These are phyloP conservation scores for Gossypium stocksii DNA, from an alignment of 345 rosid genomes.

Conservation along the genomic window DNA sequence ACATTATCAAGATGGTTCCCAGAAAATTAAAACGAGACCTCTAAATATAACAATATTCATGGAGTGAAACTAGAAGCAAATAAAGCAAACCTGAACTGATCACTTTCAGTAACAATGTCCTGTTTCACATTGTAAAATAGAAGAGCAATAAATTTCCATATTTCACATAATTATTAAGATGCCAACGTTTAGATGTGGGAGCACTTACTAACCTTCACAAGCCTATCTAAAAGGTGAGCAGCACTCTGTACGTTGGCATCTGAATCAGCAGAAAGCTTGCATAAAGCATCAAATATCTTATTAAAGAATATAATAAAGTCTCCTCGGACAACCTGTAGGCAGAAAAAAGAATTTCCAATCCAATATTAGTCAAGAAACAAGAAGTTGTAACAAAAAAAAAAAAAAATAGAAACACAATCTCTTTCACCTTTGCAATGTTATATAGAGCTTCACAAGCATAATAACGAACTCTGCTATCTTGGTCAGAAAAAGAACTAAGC, in stretches of 20 bases:
- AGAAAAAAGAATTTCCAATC: slow-evolving; percentile 20
- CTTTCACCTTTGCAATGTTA: slow-evolving; percentile 88
- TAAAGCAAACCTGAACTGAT: slow-evolving; percentile 85
- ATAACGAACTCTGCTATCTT: slow-evolving; percentile 96
- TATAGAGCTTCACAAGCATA: slow-evolving; percentile 99
- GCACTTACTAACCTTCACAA: slow-evolving; percentile 65
- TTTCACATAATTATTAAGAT: slow-evolving; percentile 1
- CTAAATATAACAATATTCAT: slow-evolving; percentile 1
- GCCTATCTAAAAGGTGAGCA: slow-evolving; percentile 96
- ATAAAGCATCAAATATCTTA: slow-evolving; percentile 88
- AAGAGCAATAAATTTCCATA: slow-evolving; percentile 18
- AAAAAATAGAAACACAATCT: neutral
- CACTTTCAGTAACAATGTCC: slow-evolving; percentile 99
- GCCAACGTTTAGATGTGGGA: neutral
- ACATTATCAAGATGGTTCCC: slow-evolving; percentile 13
- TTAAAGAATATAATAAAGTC: slow-evolving; percentile 93
- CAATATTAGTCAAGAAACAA: neutral
- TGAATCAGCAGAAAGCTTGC: slow-evolving; percentile 95
- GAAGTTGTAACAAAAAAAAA: neutral
- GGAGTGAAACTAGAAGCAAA: slow-evolving; percentile 9
- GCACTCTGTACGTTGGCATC: slow-evolving; percentile 99
- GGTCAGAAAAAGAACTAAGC: slow-evolving; percentile 82
- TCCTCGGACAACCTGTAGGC: slow-evolving; percentile 90
- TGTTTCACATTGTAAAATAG: slow-evolving; percentile 41
- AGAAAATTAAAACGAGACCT: neutral